phyloP scores from a whole-genome alignment of 495 filamentous ascomycete genomes.

The Penicillium diatomitis region DNA sequence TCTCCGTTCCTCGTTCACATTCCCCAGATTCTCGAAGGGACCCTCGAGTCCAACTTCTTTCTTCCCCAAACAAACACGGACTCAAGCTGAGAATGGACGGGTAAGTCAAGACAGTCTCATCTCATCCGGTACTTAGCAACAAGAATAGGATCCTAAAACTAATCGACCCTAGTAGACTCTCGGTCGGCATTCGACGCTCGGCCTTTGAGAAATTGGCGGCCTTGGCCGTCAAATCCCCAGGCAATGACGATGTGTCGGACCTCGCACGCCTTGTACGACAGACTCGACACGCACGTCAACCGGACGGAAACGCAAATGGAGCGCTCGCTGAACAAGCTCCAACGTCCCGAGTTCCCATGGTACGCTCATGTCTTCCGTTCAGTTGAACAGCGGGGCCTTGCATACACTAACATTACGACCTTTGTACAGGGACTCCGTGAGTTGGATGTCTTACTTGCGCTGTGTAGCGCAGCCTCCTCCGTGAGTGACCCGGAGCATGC shows the following conservation, averaged over 20 bases:
- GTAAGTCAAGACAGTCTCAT: constrained; percentile 3
- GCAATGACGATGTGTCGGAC: constrained; percentile 52
- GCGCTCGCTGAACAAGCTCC: constrained; percentile 28
- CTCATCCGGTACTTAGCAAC: background rate
- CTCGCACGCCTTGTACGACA: constrained; percentile 53
- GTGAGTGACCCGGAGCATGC: constrained; percentile 60
- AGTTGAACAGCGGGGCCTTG: background rate
- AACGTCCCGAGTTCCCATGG: constrained; percentile 44
- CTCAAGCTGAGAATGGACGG: constrained; percentile 13
- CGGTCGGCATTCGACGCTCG: constrained; percentile 44
- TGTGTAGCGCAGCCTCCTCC: constrained; percentile 76
- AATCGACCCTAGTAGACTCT: constrained; percentile 16
- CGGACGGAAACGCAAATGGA: constrained; percentile 32
- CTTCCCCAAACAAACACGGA: background rate
- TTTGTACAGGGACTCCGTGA: constrained; percentile 56
- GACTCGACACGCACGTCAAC: constrained; percentile 26
- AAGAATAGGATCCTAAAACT: background rate
- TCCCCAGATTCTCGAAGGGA: constrained; percentile 3
- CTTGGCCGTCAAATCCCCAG: constrained; percentile 45
- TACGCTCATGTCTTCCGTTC: constrained; percentile 12
- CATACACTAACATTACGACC: constrained; percentile 11
- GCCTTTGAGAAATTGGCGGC: constrained; percentile 66
- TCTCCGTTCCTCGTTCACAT: background rate
- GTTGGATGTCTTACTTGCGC: constrained; percentile 77
- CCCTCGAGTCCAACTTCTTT: background rate